Evolutionary conservation across 2,329 filamentous ascomycete species (phyloP).

Genomic region (Falciphora oryzae): DNA sequence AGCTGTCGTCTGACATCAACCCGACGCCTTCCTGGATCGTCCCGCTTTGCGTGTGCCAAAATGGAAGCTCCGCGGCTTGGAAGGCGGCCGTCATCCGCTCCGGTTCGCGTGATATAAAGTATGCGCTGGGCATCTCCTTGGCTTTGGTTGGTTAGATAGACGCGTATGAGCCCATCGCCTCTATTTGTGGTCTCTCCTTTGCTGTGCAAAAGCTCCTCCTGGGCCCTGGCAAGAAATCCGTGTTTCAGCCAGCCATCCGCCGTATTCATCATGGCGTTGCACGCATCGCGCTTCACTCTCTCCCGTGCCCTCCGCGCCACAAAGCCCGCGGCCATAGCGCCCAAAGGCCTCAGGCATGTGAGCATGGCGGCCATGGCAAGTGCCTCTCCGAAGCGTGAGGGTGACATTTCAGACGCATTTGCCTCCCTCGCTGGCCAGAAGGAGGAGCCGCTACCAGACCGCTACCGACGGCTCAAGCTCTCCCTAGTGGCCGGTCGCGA

Average conservation of each 20-base stretch:
- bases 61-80: not conserved
- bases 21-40: not conserved
- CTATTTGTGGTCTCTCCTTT: not conserved
- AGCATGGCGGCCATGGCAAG: slow-evolving; percentile 16
- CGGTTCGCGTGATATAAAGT: not conserved
- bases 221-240: not conserved
- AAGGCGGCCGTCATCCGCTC: not conserved
- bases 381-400: slow-evolving; percentile 41
- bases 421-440: slow-evolving; percentile 48
- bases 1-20: not conserved
- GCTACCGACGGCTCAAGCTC: slow-evolving; percentile 52
- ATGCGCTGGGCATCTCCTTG: not conserved
- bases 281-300: not conserved
- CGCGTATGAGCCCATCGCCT: not conserved
- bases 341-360: not conserved
- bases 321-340: not conserved
- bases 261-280: not conserved
- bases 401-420: slow-evolving; percentile 58
- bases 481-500: slow-evolving; percentile 45
- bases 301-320: not conserved
- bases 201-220: not conserved
- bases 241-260: no score
- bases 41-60: not conserved
- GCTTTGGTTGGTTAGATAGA: not conserved
- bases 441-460: slow-evolving; percentile 42